Conservation (phyloP, 371 early-diverging fungal genomes). For the Zychaea mexicana region DNA sequence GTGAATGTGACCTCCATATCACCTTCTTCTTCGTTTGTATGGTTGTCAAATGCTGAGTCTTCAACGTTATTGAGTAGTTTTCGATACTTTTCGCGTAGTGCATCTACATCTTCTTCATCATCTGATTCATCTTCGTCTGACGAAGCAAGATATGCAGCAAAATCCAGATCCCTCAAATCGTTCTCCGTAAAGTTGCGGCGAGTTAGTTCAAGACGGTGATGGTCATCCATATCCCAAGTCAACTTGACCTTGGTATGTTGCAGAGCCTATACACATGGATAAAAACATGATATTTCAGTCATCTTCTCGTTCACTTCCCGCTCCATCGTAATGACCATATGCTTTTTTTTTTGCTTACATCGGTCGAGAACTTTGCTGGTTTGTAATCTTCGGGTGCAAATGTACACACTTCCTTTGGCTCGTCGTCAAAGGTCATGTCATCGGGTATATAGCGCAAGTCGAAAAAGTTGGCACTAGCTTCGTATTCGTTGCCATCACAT, state of each 20-base stretch:
- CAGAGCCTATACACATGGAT: constrained; percentile 60
- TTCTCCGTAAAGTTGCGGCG: constrained; percentile 84
- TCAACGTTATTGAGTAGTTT: constrained; percentile 54
- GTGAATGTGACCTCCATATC: constrained; percentile 97
- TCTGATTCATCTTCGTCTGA: constrained; percentile 63
- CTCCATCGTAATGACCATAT: background rate
- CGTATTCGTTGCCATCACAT: constrained; percentile 96
- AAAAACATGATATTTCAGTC: background rate
- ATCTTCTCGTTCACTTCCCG: background rate
- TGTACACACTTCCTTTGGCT: constrained; percentile 67
- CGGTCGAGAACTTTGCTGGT: constrained; percentile 81
- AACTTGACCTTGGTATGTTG: constrained; percentile 93
- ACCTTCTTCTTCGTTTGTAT: constrained; percentile 56
- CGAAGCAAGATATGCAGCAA: constrained; percentile 87
- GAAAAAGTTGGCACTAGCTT: constrained; percentile 91
- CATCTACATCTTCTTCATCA: constrained; percentile 52
- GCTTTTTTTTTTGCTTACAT: constrained; percentile 31
- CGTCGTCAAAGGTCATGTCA: constrained; percentile 85
- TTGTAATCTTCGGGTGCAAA: constrained; percentile 81
- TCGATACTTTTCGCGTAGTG: constrained; percentile 64
- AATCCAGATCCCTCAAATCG: constrained; percentile 91
- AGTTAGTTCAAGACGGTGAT: constrained; percentile 78
- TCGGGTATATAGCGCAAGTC: constrained; percentile 98
- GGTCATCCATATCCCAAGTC: constrained; percentile 97
- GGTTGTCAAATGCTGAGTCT: constrained; percentile 36